Evolutionary conservation across 2,329 filamentous ascomycete genomes (phyloP).

Genomic region (Pseudogymnoascus destructans): DNA sequence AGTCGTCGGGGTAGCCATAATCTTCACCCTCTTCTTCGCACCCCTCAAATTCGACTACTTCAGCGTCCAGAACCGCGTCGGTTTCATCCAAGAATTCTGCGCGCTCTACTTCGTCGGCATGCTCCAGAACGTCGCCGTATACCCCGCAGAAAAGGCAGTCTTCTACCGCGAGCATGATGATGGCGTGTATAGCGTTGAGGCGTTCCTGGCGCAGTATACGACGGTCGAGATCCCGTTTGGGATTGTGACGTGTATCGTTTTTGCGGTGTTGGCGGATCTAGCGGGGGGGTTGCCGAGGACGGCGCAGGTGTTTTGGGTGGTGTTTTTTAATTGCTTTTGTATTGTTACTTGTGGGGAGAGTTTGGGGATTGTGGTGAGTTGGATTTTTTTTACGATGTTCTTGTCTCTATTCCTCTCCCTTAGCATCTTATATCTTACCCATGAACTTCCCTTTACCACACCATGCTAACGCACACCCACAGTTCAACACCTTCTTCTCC

Average conservation of each 20-base stretch:
- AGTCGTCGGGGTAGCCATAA: constrained; percentile 47
- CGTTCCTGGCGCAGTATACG: constrained; percentile 59
- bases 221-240: constrained; percentile 61
- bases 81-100: constrained; percentile 59
- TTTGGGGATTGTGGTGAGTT: constrained; percentile 48
- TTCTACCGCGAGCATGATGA: constrained; percentile 69
- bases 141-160: constrained; percentile 58
- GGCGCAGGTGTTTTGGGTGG: constrained; percentile 51
- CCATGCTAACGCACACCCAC: background rate
- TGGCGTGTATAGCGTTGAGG: constrained; percentile 55
- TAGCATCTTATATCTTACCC: background rate
- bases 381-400: background rate
- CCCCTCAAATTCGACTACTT: constrained; percentile 57
- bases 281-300: constrained; percentile 53
- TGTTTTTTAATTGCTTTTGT: constrained; percentile 56
- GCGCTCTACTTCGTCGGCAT: constrained; percentile 65
- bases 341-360: constrained; percentile 64
- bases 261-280: constrained; percentile 49
- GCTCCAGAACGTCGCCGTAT: constrained; percentile 66
- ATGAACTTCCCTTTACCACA: background rate
- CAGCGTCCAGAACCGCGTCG: constrained; percentile 59
- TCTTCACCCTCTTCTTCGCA: constrained; percentile 57
- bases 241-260: constrained; percentile 49
- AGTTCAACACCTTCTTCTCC: constrained; percentile 61
- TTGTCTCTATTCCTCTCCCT: background rate